These are phyloP conservation scores for Verticillium tricorpus DNA, from an alignment of 2,329 filamentous ascomycete genomes.

Conservation along the genomic window DNA sequence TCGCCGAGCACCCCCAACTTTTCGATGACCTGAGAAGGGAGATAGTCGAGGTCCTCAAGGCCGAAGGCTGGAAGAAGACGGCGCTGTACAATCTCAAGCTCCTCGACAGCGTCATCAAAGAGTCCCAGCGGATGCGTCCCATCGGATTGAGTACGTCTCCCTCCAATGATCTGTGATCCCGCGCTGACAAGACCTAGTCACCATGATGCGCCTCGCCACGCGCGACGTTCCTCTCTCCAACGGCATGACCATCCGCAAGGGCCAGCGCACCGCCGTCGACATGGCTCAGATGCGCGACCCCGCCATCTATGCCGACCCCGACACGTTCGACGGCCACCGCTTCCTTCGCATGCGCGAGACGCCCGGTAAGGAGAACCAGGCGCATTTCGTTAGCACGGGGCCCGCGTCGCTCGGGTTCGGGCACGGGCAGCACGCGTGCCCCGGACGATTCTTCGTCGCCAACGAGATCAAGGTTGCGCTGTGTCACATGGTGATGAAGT, in stretches of 20 bases:
- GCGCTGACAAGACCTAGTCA: neutral
- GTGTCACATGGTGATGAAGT: slow-evolving; percentile 9
- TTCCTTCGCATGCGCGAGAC: slow-evolving; percentile 1
- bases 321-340: slow-evolving; percentile 1
- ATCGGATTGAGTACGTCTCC: neutral
- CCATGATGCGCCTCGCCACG: slow-evolving; percentile 7
- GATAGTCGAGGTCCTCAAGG: slow-evolving; percentile 26
- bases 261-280: slow-evolving; percentile 6
- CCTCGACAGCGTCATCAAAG: slow-evolving; percentile 13
- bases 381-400: slow-evolving; percentile 35
- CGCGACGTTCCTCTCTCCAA: slow-evolving; percentile 1
- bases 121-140: neutral
- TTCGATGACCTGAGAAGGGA: slow-evolving; percentile 36
- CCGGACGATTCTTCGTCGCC: slow-evolving; percentile 42
- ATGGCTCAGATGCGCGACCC: slow-evolving; percentile 1
- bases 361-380: slow-evolving; percentile 5
- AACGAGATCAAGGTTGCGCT: slow-evolving; percentile 34
- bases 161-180: neutral
- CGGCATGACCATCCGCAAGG: slow-evolving; percentile 5
- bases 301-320: slow-evolving; percentile 1
- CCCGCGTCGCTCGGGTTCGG: slow-evolving; percentile 42
- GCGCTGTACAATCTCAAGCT: slow-evolving; percentile 32
- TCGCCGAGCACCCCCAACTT: slow-evolving; percentile 32
- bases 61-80: slow-evolving; percentile 30
- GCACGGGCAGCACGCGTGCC: slow-evolving; percentile 42